These are phyloP conservation scores for Cyberlindnera americana DNA, from an alignment of 805 yeast genomes.

Conservation along the genomic window DNA sequence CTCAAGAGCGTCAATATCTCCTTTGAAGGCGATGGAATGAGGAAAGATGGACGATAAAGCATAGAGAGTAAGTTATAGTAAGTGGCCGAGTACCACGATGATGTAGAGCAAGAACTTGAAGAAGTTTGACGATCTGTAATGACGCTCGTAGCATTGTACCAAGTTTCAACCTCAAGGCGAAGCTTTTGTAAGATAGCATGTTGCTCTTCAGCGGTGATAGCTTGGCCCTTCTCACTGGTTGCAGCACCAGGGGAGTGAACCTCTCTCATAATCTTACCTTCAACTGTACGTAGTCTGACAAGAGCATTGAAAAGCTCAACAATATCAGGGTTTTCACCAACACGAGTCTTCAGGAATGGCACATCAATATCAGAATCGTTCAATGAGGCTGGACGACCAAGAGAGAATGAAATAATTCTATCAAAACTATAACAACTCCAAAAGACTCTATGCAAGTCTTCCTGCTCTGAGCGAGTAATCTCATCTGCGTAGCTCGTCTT, in stretches of 20 bases:
- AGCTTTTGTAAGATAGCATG: conserved; percentile 6
- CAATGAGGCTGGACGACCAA: conserved; percentile 47
- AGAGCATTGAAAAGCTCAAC: conserved; percentile 39
- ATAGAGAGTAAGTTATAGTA: conserved; percentile 45
- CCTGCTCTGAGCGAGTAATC: conserved; percentile 24
- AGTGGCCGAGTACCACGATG: conserved; percentile 38
- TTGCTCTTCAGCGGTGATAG: conserved; percentile 8
- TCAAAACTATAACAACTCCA: conserved; percentile 50
- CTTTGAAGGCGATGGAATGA: conserved; percentile 42
- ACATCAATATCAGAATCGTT: conserved; percentile 49
- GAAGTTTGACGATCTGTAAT: conserved; percentile 17
- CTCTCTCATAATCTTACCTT: conserved; percentile 42
- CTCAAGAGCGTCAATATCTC: conserved; percentile 41
- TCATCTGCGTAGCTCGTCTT: conserved; percentile 7
- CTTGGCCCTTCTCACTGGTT: conserved; percentile 13
- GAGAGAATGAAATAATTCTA: conserved; percentile 42
- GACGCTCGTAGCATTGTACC: conserved; percentile 30
- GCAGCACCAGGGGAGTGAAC: conserved; percentile 44
- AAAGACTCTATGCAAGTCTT: conserved; percentile 38
- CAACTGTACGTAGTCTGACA: conserved; percentile 42
- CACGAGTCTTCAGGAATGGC: conserved; percentile 37
- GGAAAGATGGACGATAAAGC: conserved; percentile 47
- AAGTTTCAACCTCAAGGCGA: conserved; percentile 30
- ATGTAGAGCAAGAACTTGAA: conserved; percentile 10
- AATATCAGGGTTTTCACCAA: conserved; percentile 39